These are phyloP conservation scores for Hypoxylon crocopeplum DNA, from an alignment of 495 filamentous ascomycete species.

Conservation along the genomic window DNA sequence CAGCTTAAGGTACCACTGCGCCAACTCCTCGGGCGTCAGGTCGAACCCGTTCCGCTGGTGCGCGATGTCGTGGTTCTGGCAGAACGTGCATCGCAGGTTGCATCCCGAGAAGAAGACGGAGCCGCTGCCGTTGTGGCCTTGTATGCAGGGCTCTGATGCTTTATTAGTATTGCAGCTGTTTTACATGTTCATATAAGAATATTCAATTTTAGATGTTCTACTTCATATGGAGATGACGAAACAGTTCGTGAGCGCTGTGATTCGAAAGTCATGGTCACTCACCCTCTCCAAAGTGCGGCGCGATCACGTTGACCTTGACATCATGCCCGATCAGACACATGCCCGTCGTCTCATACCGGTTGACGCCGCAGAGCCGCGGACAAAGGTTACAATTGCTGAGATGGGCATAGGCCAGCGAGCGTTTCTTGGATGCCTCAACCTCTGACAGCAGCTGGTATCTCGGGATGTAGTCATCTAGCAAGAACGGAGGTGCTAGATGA, in stretches of 20 bases:
- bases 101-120: constrained; percentile 75
- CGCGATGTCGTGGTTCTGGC: constrained; percentile 82
- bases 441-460: constrained; percentile 68
- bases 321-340: constrained; percentile 74
- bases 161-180: constrained; percentile 6
- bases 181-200: too few relatives aligned
- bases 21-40: constrained; percentile 77
- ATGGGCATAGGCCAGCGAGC: constrained; percentile 70
- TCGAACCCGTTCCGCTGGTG: constrained; percentile 76
- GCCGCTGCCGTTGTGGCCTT: constrained; percentile 76
- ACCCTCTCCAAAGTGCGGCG: constrained; percentile 74
- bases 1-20: constrained; percentile 77
- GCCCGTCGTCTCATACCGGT: constrained; percentile 75
- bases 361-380: constrained; percentile 73
- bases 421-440: constrained; percentile 66
- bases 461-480: constrained; percentile 75
- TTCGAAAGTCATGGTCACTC: constrained; percentile 26
- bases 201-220: too few relatives aligned
- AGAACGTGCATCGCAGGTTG: constrained; percentile 80
- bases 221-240: too few relatives aligned
- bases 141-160: constrained; percentile 70
- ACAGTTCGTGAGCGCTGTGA: too few relatives aligned
- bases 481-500: constrained; percentile 77
- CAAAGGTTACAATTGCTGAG: constrained; percentile 78
- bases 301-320: constrained; percentile 77